Evolutionary conservation across 2,329 filamentous ascomycete genomes (phyloP), one percentile per base, ranked within the genome.

Genomic region (Colletotrichum gigasporum): DNA sequence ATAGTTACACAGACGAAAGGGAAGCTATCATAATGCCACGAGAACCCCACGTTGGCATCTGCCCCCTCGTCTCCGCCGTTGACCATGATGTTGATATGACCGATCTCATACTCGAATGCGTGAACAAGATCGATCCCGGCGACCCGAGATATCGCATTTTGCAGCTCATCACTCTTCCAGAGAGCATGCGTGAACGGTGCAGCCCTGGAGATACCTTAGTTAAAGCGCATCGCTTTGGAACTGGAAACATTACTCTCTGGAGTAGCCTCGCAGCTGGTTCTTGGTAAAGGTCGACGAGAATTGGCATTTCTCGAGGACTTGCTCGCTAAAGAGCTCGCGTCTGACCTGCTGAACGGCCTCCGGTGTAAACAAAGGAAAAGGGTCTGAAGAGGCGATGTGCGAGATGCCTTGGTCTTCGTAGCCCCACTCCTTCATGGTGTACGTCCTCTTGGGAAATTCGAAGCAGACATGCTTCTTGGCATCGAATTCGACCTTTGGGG

Each of bases 1-100:
- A 90, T 91, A 5, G 83, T 81, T n/a, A 91, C 87, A 68, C 87
- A 90, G n/a, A 90, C 88, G 71, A 90, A 91, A 0, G 88, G 87
- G 71, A 88, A 90, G 71, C 84, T 87, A 72, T 90, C 89, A 1
- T 78, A 84, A 74, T 90, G 87, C 87, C 87, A 90, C 37, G 82
- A 85, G 26, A 90, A 83, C 3, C 35, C 28, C 12, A 18, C 10
- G 39, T 41, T 34, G n/a, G 79, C 76, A n/a, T 5, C 5, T 7
- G 35, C 35, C 11, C 12, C 12, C 14, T 37, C 35, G 2, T 37
- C 35, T 50, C 83, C 82, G 2, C 80, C 79, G 69, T 85, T 83
- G 24, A 84, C 74, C 6, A 82, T 81, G 48, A 86, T 76, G 70
- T 87, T 87, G 65, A 85, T 78, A 67, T 86, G 81, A 11, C 76